These are phyloP conservation scores for Paramecium sonneborni DNA, from an alignment of 73 alveolate genomes.

Conservation along the genomic window DNA sequence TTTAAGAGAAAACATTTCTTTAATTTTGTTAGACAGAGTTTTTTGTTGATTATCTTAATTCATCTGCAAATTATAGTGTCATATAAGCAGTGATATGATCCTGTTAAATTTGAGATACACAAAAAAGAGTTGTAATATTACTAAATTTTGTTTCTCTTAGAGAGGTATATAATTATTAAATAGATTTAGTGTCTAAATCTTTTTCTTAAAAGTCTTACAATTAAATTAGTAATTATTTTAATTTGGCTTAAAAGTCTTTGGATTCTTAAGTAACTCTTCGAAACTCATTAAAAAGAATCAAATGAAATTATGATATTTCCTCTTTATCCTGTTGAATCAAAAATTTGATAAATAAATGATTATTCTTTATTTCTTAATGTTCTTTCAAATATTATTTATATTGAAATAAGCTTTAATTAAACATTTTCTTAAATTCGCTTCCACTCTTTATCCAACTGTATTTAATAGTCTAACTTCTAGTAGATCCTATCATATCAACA, in stretches of 20 bases:
- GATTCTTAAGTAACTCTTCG: not conserved
- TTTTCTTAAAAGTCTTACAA: not conserved
- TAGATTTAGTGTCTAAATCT: not conserved
- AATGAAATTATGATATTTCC: not conserved
- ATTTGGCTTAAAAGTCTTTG: not conserved
- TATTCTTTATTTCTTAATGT: not conserved
- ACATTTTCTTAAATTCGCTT: not conserved
- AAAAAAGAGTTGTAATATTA: not conserved
- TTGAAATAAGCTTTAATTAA: conserved; percentile 1
- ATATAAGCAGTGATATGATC: conserved; percentile 1
- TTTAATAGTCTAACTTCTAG: conserved; percentile 1
- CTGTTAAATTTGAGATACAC: not conserved
- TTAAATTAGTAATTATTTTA: not conserved
- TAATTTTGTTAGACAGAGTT: not conserved
- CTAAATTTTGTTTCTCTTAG: not conserved
- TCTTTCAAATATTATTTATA: not conserved
- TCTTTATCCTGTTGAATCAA: not conserved
- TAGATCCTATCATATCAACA: not conserved
- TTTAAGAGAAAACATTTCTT: not conserved
- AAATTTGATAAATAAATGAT: not conserved
- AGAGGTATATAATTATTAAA: not conserved
- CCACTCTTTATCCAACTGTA: not conserved
- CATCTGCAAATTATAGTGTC: conserved; percentile 37
- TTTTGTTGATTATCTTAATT: not conserved
- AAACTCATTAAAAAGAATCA: conserved; percentile 1